A percentile compares a stretch with the other conserved stretches of the same genome.
Evolutionary conservation across 805 yeast species (phyloP).

Genomic region (Ogataea saltuana): DNA sequence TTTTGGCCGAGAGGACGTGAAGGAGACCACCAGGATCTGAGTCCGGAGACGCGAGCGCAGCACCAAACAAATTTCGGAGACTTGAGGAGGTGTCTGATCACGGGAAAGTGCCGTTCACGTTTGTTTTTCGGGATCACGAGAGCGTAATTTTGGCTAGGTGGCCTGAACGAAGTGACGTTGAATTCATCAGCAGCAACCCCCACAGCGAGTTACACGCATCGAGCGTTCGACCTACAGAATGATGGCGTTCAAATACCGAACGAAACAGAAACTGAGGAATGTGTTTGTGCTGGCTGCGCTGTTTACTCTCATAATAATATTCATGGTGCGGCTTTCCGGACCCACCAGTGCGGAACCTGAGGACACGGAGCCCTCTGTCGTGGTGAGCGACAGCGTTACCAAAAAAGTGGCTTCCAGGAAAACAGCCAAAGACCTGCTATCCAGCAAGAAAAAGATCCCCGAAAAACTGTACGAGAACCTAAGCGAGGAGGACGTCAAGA

Average conservation of each 20-base stretch:
- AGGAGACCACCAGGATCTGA: no score
- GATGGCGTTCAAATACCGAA: conserved; percentile 13
- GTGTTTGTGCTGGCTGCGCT: conserved; percentile 10
- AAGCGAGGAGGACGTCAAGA: conserved; percentile 17
- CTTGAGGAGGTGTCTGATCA: no score
- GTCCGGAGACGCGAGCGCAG: no score
- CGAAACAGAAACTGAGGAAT: conserved; percentile 11
- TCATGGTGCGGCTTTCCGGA: conserved; percentile 9
- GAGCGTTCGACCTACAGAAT: not conserved
- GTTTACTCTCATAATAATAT: conserved; percentile 7
- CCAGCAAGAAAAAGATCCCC: conserved; percentile 8
- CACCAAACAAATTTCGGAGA: no score
- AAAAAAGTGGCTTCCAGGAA: conserved; percentile 6
- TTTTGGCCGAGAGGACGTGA: no score
- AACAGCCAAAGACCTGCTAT: conserved; percentile 23
- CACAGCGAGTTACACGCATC: not conserved
- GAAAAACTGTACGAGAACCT: conserved; percentile 11
- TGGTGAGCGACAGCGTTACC: conserved; percentile 12
- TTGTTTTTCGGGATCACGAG: not conserved
- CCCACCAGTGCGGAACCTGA: not conserved
- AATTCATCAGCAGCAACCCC: not conserved
- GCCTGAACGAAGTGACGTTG: not conserved
- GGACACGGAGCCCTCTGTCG: conserved; percentile 2
- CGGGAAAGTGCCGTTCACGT: no score
- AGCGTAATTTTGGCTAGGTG: conserved; percentile 1